Evolutionary conservation across 805 yeast species (phyloP).

Genomic region (Wickerhamomyces strasburgensis): DNA sequence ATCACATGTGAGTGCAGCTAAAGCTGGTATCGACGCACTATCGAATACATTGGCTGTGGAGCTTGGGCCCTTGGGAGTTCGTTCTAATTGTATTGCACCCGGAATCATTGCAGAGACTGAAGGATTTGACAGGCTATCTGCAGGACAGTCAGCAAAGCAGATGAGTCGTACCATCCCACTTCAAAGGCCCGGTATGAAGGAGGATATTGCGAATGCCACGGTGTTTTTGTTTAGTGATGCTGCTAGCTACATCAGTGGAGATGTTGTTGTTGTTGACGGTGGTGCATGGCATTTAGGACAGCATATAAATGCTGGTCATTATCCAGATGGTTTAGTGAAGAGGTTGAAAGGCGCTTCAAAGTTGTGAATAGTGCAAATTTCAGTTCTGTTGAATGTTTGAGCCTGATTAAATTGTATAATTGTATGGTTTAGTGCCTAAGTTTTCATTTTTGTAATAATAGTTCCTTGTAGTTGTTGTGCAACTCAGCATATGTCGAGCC

Average conservation of each 20-base stretch:
- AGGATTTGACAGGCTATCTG: constrained; percentile 65
- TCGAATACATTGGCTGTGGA: constrained; percentile 84
- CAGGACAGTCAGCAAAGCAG: constrained; percentile 34
- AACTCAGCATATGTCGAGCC: too few species aligned
- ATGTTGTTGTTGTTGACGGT: constrained; percentile 81
- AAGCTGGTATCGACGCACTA: constrained; percentile 91
- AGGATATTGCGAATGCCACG: constrained; percentile 85
- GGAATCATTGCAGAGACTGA: constrained; percentile 88
- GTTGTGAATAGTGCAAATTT: too few species aligned
- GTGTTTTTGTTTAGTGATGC: constrained; percentile 82
- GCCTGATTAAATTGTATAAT: too few species aligned
- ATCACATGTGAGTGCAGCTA: constrained; percentile 89
- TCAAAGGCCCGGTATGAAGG: constrained; percentile 62
- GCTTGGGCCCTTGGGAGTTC: constrained; percentile 82
- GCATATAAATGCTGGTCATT: constrained; percentile 27
- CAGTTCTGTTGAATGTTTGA: too few species aligned
- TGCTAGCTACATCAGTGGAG: constrained; percentile 71
- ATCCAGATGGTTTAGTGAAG: constrained; percentile 38
- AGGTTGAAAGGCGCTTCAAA: constrained; percentile 32
- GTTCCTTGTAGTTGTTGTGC: too few species aligned
- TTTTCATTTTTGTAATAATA: too few species aligned
- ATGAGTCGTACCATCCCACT: constrained; percentile 44
- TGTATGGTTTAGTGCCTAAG: too few species aligned
- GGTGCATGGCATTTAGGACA: constrained; percentile 81
- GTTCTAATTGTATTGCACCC: constrained; percentile 85